Evolutionary conservation across 208 protist species (phyloP).

Genomic region (Leishmania braziliensis): DNA sequence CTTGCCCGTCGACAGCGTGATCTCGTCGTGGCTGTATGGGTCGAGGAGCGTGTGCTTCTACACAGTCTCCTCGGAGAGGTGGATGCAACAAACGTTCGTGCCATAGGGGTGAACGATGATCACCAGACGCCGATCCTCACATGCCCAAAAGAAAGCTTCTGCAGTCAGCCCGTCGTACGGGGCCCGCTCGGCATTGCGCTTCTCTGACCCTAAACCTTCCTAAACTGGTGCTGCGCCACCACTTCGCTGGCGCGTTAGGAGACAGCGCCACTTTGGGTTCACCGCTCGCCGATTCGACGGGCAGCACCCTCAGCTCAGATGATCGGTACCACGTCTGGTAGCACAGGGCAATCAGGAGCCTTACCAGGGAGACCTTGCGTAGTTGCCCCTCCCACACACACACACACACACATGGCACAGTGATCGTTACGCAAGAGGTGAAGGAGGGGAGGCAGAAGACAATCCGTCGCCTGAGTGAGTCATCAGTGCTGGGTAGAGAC

Average conservation of each 20-base stretch:
- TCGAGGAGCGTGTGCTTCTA: constrained; percentile 26
- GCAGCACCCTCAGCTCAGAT: neutral
- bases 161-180: constrained; percentile 13
- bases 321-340: neutral
- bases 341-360: neutral
- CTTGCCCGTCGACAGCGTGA: constrained; percentile 48
- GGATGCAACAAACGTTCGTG: neutral
- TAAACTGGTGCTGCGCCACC: constrained; percentile 11
- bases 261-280: neutral
- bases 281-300: neutral
- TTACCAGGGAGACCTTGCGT: neutral
- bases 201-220: constrained; percentile 18
- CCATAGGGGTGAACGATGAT: constrained; percentile 16
- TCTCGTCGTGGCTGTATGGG: constrained; percentile 29
- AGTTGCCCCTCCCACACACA: neutral
- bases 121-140: constrained; percentile 32
- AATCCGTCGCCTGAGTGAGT: neutral
- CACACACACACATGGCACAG: neutral
- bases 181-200: constrained; percentile 39
- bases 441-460: neutral
- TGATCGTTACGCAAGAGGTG: neutral
- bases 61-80: constrained; percentile 5
- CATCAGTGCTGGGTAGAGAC: neutral
- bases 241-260: neutral
- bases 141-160: constrained; percentile 23